Base-by-base conservation (phyloP, 2,329 filamentous ascomycete genomes). In the Diaporthe amygdali region DNA sequence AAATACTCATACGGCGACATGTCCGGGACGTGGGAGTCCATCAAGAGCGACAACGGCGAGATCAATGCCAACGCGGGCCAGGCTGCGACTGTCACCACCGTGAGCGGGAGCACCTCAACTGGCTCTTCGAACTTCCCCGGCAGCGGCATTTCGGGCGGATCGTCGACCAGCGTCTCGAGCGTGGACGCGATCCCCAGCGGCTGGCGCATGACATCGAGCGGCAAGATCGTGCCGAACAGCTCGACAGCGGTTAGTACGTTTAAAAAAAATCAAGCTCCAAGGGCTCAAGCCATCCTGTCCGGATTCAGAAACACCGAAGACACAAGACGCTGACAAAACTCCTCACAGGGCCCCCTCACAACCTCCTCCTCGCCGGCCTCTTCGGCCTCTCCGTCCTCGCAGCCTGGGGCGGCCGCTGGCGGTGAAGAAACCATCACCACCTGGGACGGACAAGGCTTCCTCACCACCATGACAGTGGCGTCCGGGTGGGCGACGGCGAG, bases 1-100 rank as follows among this genome's bases (percentile, higher is more conserved):
- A 85, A 92, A 74, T 99, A 99, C 86, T 86, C 84, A 70, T 99
- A 98, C 84, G 89, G 89, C 75, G 93, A 96, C 80, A 89, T 87
- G 46, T 92, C 88, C 59, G 96, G 96, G 59, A 89, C 86, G 27
- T 97, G 94, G 94, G 79, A 89, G 75, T 96, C 93, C 61, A 98
- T 99, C 81, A 83, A 89, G 76, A 91, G 96, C 67, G 88, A 92
- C n/a, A 95, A 91, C 74, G 96, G 96, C 73, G 82, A 85, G 74
- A 85, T 98, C 80, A 94, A 94, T 80, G 90, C 89, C 37, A 93
- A 90, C 71, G 87, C 88, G 76, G 86, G 87, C 73, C 87, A 86
- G 72, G 84, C 87, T 41, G 89, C 85, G 41, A 83, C 84, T 25
- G 85, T 87, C 39, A 90, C 88, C 3, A 86, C 87, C 70, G 82